Evolutionary conservation across 2,329 filamentous ascomycete genomes (phyloP).

Genomic region (Trichophyton verrucosum): DNA sequence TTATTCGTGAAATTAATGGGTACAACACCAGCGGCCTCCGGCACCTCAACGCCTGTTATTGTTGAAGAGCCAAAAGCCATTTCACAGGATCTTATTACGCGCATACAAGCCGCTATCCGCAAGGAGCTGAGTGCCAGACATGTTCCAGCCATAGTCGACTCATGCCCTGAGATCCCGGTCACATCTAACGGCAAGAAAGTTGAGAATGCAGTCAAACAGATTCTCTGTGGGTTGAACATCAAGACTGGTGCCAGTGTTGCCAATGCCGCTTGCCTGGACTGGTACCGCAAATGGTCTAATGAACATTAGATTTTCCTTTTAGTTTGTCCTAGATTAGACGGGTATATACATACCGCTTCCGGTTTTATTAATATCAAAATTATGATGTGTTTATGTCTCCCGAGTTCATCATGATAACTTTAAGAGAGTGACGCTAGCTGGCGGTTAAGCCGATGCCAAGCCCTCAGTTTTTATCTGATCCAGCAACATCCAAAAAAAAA

Average conservation of each 20-base stretch:
- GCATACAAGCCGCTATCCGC: slow-evolving; percentile 57
- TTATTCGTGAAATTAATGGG: slow-evolving; percentile 68
- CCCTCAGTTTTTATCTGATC: background rate
- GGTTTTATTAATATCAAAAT: background rate
- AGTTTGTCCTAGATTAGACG: background rate
- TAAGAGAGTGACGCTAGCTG: background rate
- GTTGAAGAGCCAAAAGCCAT: slow-evolving; percentile 41
- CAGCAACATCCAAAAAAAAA: background rate
- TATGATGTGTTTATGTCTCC: background rate
- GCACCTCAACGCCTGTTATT: slow-evolving; percentile 10
- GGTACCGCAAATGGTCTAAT: slow-evolving; percentile 69
- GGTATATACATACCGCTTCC: background rate
- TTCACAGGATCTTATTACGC: slow-evolving; percentile 45
- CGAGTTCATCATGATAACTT: background rate
- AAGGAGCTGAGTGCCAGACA: slow-evolving; percentile 76
- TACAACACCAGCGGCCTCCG: slow-evolving; percentile 11
- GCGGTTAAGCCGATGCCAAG: background rate
- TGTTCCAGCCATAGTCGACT: slow-evolving; percentile 71
- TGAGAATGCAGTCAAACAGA: slow-evolving; percentile 92
- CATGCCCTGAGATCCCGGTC: slow-evolving; percentile 75
- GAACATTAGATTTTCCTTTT: slow-evolving; percentile 26
- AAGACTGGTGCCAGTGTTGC: slow-evolving; percentile 89
- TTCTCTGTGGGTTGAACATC: slow-evolving; percentile 72
- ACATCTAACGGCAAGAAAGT: slow-evolving; percentile 98
- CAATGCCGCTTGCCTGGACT: slow-evolving; percentile 76